Evolutionary conservation across 2,329 filamentous ascomycete species (phyloP).

Genomic region (Zasmidium angulare): DNA sequence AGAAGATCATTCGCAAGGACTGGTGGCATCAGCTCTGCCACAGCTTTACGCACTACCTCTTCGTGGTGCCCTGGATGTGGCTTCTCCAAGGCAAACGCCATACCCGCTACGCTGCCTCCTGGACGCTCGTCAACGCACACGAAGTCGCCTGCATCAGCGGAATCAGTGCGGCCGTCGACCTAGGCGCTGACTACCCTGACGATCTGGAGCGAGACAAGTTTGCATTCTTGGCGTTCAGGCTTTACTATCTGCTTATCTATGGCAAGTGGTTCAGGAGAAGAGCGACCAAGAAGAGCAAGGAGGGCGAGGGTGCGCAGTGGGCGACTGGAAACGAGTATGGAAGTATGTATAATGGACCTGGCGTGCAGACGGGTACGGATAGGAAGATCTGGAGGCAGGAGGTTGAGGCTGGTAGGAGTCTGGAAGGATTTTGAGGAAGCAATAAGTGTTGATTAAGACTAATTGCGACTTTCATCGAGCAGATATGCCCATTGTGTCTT

Average conservation of each 20-base stretch:
- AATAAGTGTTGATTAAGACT: background rate
- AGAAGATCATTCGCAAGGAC: slow-evolving; percentile 62
- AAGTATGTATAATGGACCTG: slow-evolving; percentile 60
- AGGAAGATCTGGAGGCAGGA: slow-evolving; percentile 56
- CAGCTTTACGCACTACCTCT: slow-evolving; percentile 62
- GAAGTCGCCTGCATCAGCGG: slow-evolving; percentile 70
- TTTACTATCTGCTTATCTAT: slow-evolving; percentile 63
- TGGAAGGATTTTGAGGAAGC: slow-evolving; percentile 18
- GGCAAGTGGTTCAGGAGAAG: slow-evolving; percentile 59
- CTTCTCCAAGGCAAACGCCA: slow-evolving; percentile 65
- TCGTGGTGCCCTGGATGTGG: slow-evolving; percentile 71
- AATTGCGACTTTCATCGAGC: no score
- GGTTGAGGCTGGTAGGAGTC: slow-evolving; percentile 38
- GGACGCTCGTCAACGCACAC: slow-evolving; percentile 70
- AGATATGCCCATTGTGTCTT: no score
- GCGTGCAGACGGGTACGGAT: slow-evolving; percentile 52
- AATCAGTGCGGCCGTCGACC: slow-evolving; percentile 67
- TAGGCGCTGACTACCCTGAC: slow-evolving; percentile 64
- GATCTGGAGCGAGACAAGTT: slow-evolving; percentile 64
- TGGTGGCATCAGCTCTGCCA: slow-evolving; percentile 70
- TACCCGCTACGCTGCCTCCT: slow-evolving; percentile 65
- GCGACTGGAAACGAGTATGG: slow-evolving; percentile 58
- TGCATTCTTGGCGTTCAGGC: slow-evolving; percentile 59
- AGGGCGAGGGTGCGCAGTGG: slow-evolving; percentile 55
- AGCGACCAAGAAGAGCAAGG: slow-evolving; percentile 37